Evolutionary conservation across 2,329 filamentous ascomycete genomes (phyloP), one percentile per base, ranked within the genome.

Genomic region (Ceratocystiopsis brevicomis): DNA sequence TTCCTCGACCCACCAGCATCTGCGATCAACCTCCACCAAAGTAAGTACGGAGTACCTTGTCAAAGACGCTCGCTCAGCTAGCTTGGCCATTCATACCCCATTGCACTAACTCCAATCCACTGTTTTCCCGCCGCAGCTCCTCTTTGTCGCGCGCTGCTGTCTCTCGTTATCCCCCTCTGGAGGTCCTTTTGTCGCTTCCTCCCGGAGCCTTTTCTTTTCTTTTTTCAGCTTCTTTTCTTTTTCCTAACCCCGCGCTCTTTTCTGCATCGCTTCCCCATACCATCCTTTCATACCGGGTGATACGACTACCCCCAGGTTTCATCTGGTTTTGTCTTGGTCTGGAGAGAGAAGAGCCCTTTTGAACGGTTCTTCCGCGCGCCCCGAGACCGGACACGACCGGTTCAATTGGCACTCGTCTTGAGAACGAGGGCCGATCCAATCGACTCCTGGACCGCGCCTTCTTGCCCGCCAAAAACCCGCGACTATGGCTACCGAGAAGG

Each of bases 401-500:
- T 9, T 30, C 10, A 30, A 30, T 30, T 30, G 25, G 10, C 25
- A 30, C 8, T 8, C 25, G 25, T 11, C 25, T 8, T 21, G 4
- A 21, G 21, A 21, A 21, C 21, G 21, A 21, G 21, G 25, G 25
- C 10, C 25, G 2, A 10, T 10, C 25, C 10, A 8, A 10, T 2
- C 25, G 25, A 30, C 25, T 30, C 10, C 25, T 30, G 25, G 25
- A 4, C 25, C 25, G 25, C 25, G 25, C 25, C 25, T 30, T 30
- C 25, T 30, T 19, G 17, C 15, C 32, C 30, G n/a, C 17, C 16
- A 14, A 43, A 16, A 6, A 11, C 36, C 37, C 13, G 42, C 17
- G 38, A 53, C 36, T 32, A 61, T 61, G 59, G 54, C 55, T 38
- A 44, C 45, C 37, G 16, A 43, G 11, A 49, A 50, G 38, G 50